phyloP scores from a whole-genome alignment of 495 filamentous ascomycete genomes.

The Trichodelitschia bisporula region DNA sequence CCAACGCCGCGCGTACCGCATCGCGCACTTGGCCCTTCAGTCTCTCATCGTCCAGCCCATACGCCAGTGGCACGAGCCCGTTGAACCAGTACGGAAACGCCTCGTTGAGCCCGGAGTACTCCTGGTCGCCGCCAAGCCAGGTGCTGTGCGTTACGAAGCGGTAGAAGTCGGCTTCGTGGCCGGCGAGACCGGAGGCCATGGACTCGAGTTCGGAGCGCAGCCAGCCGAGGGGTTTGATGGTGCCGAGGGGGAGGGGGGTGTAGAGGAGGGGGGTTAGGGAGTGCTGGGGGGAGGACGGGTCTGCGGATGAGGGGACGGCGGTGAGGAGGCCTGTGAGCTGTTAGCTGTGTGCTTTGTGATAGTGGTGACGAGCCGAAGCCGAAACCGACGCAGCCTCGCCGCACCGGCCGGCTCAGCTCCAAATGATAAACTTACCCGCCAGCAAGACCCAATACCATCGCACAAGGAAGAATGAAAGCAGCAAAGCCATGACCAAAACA shows the following conservation, averaged over 20 bases:
- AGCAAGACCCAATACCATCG: too few relatives aligned
- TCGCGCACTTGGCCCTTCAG: slow-evolving; percentile 29
- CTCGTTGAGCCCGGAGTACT: slow-evolving; percentile 36
- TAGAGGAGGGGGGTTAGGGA: slow-evolving; percentile 14
- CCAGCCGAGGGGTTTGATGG: slow-evolving; percentile 34
- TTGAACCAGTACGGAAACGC: slow-evolving; percentile 43
- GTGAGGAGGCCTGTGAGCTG: too few relatives aligned
- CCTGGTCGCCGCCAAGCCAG: slow-evolving; percentile 29
- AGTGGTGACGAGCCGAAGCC: too few relatives aligned
- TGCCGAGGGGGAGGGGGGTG: slow-evolving; percentile 27
- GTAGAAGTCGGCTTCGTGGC: slow-evolving; percentile 35
- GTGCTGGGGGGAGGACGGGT: too few relatives aligned
- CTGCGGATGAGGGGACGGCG: too few relatives aligned
- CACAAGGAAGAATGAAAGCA: too few relatives aligned
- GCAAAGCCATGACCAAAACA: too few relatives aligned
- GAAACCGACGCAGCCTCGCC: too few relatives aligned
- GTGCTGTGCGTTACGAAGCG: slow-evolving; percentile 25
- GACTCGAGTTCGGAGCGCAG: slow-evolving; percentile 28
- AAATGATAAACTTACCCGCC: too few relatives aligned
- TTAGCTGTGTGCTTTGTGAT: too few relatives aligned
- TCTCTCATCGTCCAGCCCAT: slow-evolving; percentile 24
- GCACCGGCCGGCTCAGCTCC: too few relatives aligned
- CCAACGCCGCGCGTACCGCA: slow-evolving; percentile 24
- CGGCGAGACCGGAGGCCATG: slow-evolving; percentile 29
- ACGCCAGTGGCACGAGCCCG: slow-evolving; percentile 38